Percentiles rank a stretch among this genome's conserved stretches.
These are phyloP conservation scores for Cryptococcus hybrid DNA, from an alignment of 1,284 basidiomycete genomes.

Conservation along the genomic window DNA sequence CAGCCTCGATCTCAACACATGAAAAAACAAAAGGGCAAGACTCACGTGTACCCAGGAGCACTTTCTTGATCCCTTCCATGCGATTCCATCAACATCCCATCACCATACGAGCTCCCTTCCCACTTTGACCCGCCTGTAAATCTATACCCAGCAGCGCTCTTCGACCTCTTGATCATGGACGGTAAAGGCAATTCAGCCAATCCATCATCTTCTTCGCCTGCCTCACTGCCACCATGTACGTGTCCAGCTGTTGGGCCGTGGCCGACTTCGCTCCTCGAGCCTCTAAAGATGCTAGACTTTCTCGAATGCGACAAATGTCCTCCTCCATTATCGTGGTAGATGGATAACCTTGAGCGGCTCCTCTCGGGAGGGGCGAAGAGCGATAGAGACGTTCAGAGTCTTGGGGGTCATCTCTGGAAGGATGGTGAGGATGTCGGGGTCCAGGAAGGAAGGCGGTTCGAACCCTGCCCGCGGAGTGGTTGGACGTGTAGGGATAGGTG, in stretches of 20 bases:
- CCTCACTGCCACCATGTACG: not conserved
- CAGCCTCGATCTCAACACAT: not conserved
- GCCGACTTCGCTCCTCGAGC: slow-evolving; percentile 10
- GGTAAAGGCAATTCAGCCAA: slow-evolving; percentile 14
- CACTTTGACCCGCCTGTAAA: slow-evolving; percentile 12
- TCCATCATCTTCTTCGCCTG: slow-evolving; percentile 16
- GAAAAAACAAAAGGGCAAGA: not conserved
- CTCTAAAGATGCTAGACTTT: slow-evolving; percentile 11
- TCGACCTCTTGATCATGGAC: slow-evolving; percentile 11
- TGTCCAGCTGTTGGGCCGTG: not conserved
- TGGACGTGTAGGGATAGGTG: slow-evolving; percentile 8
- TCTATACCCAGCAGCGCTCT: slow-evolving; percentile 24
- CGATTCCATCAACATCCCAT: slow-evolving; percentile 38
- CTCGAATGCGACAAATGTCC: not conserved
- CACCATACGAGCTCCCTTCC: slow-evolving; percentile 36
- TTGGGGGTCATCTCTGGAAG: slow-evolving; percentile 43
- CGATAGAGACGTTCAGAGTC: slow-evolving; percentile 27
- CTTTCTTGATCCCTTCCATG: slow-evolving; percentile 27
- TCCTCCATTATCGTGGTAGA: slow-evolving; percentile 3
- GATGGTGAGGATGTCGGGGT: slow-evolving; percentile 44
- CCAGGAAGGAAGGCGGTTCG: slow-evolving; percentile 39
- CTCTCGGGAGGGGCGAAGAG: slow-evolving; percentile 3
- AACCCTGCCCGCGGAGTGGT: slow-evolving; percentile 20
- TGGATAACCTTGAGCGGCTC: slow-evolving; percentile 6
- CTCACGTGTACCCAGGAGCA: slow-evolving; percentile 41